A percentile compares a stretch with the other conserved stretches of the same genome.
Conservation (phyloP, 2,329 filamentous ascomycete genomes). For the Juglanconis oblonga region DNA sequence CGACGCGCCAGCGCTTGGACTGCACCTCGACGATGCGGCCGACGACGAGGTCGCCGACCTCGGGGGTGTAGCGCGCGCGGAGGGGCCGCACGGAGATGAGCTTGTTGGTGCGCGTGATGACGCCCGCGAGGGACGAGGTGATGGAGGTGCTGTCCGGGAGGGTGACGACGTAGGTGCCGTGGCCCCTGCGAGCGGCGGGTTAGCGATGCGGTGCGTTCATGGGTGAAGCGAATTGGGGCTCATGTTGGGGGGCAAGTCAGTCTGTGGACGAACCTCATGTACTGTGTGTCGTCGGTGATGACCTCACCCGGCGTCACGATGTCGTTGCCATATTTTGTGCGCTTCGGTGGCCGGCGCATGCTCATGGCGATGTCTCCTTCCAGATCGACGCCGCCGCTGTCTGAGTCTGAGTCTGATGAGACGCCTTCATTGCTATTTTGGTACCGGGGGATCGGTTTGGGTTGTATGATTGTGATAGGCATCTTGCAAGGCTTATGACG, state of each 20-base stretch:
- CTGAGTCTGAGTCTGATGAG: slow-evolving; percentile 34
- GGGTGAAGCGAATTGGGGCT: too few relatives aligned
- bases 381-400: slow-evolving; percentile 32
- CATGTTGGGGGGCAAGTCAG: too few relatives aligned
- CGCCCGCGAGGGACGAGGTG: slow-evolving; percentile 85
- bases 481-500: slow-evolving; percentile 17
- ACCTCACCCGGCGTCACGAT: slow-evolving; percentile 87
- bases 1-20: slow-evolving; percentile 88
- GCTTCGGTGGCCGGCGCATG: slow-evolving; percentile 33
- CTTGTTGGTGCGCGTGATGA: slow-evolving; percentile 91
- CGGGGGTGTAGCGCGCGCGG: slow-evolving; percentile 88
- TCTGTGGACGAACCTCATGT: slow-evolving; percentile 68
- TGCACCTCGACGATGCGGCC: slow-evolving; percentile 96
- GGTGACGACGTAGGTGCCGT: slow-evolving; percentile 73
- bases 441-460: slow-evolving; percentile 21
- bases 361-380: slow-evolving; percentile 44
- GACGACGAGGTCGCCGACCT: slow-evolving; percentile 93
- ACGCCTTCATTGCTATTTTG: slow-evolving; percentile 12
- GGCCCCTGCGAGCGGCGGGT: slow-evolving; percentile 59
- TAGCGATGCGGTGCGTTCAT: neutral
- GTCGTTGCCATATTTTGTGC: slow-evolving; percentile 34
- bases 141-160: slow-evolving; percentile 64
- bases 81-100: slow-evolving; percentile 88
- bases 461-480: slow-evolving; percentile 31
- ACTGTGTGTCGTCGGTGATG: slow-evolving; percentile 89